These are phyloP conservation scores for Phytopythium cucurbitacearum DNA, from an alignment of 352 stramenopile species.

Conservation along the genomic window DNA sequence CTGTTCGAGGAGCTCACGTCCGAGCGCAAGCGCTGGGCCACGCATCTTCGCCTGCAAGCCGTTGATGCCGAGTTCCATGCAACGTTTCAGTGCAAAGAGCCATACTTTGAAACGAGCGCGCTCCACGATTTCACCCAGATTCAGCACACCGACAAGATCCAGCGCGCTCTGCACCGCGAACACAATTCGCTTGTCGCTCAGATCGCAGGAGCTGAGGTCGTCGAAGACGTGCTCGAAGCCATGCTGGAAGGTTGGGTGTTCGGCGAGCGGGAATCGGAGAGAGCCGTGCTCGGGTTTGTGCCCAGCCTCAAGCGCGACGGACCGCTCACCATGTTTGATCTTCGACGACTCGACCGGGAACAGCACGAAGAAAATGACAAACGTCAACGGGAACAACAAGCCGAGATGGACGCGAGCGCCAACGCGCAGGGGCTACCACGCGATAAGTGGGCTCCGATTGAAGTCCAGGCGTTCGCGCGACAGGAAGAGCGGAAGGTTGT, in stretches of 20 bases:
- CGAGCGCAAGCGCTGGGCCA: constrained; percentile 65
- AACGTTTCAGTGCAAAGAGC: constrained; percentile 73
- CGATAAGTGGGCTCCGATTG: constrained; percentile 76
- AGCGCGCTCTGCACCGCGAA: constrained; percentile 80
- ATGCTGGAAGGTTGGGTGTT: constrained; percentile 98
- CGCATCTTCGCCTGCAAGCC: constrained; percentile 57
- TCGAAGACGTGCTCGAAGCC: constrained; percentile 93
- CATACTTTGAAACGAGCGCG: constrained; percentile 86
- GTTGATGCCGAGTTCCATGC: constrained; percentile 93
- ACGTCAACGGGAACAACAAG: background rate
- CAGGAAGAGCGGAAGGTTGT: constrained; percentile 57
- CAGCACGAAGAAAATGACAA: constrained; percentile 25
- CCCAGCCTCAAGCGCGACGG: constrained; percentile 84
- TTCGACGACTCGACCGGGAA: constrained; percentile 52
- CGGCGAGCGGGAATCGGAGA: constrained; percentile 86
- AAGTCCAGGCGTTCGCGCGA: constrained; percentile 53
- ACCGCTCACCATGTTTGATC: constrained; percentile 60
- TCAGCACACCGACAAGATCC: constrained; percentile 74
- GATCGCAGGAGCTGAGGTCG: constrained; percentile 83
- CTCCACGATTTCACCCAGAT: constrained; percentile 90
- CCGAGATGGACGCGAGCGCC: background rate
- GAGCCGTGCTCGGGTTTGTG: constrained; percentile 68
- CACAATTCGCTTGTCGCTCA: constrained; percentile 84
- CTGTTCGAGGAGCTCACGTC: constrained; percentile 70
- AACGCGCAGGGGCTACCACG: constrained; percentile 39